phyloP scores from a whole-genome alignment of 2,329 filamentous ascomycete genomes.

The Colletotrichum kahawae region DNA sequence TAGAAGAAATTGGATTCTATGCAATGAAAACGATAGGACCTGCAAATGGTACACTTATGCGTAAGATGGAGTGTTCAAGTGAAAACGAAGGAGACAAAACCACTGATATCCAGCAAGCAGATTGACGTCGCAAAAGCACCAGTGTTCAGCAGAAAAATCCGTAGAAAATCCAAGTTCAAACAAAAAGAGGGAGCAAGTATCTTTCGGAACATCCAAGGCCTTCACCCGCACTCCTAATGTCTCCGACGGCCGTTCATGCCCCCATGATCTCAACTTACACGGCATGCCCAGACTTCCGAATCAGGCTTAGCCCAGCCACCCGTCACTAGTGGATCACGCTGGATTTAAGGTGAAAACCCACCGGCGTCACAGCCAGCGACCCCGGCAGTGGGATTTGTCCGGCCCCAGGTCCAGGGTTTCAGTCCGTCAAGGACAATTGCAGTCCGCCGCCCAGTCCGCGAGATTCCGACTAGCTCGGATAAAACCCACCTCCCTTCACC shows the following conservation, averaged over 20 bases:
- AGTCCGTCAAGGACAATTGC: neutral
- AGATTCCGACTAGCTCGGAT: neutral
- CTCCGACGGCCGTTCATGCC: neutral
- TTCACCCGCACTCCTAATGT: neutral
- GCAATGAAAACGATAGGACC: neutral
- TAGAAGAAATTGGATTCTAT: neutral
- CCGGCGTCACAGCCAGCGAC: neutral
- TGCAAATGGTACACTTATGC: rapidly evolving
- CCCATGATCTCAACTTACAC: neutral
- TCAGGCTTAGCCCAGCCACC: neutral
- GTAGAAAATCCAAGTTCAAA: neutral
- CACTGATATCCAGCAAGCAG: neutral
- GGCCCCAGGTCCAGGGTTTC: neutral
- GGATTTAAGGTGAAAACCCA: slow-evolving; percentile 3
- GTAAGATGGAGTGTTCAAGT: neutral
- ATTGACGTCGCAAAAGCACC: neutral
- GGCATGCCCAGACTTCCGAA: neutral
- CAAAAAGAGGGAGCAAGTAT: neutral
- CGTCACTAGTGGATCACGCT: neutral
- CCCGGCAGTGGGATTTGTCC: slow-evolving; percentile 9
- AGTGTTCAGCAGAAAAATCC: neutral
- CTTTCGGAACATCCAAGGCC: neutral
- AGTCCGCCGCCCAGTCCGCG: neutral
- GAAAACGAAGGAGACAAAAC: neutral
- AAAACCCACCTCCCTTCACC: slow-evolving; percentile 20